Conservation (phyloP, 768 basidiomycete species). For the Hydnomerulius pinastri region DNA sequence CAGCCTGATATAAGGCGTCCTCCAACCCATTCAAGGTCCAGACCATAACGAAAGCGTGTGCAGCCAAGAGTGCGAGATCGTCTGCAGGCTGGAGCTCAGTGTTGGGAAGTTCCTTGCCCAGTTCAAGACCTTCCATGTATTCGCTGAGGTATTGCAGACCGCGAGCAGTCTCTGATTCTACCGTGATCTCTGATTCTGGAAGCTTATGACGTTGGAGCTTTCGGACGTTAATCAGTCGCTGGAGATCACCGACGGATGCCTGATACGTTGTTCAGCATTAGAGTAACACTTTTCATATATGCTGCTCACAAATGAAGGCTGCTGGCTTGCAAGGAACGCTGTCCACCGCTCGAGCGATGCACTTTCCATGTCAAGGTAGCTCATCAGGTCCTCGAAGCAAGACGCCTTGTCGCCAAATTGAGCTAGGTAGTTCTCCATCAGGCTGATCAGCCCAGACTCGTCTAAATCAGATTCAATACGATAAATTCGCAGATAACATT, state of each 20-base stretch:
- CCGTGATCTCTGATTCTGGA: conserved; percentile 46
- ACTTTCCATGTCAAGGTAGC: conserved; percentile 56
- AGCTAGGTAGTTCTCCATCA: conserved; percentile 70
- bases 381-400: conserved; percentile 83
- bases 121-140: conserved; percentile 66
- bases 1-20: conserved; percentile 63
- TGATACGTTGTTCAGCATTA: conserved; percentile 26
- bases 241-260: conserved; percentile 57
- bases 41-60: conserved; percentile 61
- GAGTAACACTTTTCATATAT: conserved; percentile 7
- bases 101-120: conserved; percentile 64
- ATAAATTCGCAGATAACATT: background rate
- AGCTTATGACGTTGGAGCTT: conserved; percentile 73
- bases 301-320: conserved; percentile 50
- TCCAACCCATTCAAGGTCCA: conserved; percentile 62
- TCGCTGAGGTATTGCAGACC: conserved; percentile 54
- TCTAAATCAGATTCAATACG: conserved; percentile 38
- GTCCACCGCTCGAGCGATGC: conserved; percentile 53
- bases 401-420: conserved; percentile 79
- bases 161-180: conserved; percentile 55
- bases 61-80: conserved; percentile 77
- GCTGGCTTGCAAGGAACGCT: conserved; percentile 49
- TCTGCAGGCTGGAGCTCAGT: conserved; percentile 89
- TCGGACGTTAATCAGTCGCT: conserved; percentile 68
- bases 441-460: conserved; percentile 39